These are phyloP conservation scores for Croton setiger DNA, from an alignment of 441 rosid genomes.

Conservation along the genomic window DNA sequence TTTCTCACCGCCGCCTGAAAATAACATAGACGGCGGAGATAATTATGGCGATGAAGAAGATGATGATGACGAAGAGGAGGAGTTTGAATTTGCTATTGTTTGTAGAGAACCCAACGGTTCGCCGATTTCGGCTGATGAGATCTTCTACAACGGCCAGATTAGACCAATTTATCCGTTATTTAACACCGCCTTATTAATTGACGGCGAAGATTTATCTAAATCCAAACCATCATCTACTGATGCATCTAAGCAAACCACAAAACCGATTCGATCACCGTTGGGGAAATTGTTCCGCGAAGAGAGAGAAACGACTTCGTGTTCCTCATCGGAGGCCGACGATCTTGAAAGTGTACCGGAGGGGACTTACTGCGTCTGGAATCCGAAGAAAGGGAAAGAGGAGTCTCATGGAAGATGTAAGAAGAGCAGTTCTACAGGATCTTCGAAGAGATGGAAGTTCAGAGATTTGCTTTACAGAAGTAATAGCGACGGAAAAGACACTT, in stretches of 20 bases:
- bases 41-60: background rate
- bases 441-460: slow-evolving; percentile 68
- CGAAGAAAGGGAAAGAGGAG: slow-evolving; percentile 27
- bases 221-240: background rate
- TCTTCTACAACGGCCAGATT: slow-evolving; percentile 79
- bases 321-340: slow-evolving; percentile 59
- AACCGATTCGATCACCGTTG: slow-evolving; percentile 36
- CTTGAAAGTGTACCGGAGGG: slow-evolving; percentile 44
- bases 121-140: slow-evolving; percentile 67
- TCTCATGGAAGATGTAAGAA: slow-evolving; percentile 42
- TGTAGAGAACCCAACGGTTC: slow-evolving; percentile 30
- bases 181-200: slow-evolving; percentile 7
- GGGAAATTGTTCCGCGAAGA: slow-evolving; percentile 52
- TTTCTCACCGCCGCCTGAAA: background rate
- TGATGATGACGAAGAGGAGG: slow-evolving; percentile 21
- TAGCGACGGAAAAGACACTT: slow-evolving; percentile 54
- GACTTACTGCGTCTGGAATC: slow-evolving; percentile 71
- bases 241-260: background rate
- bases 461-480: slow-evolving; percentile 52
- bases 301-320: slow-evolving; percentile 38
- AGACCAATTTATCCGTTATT: slow-evolving; percentile 55
- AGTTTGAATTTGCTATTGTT: slow-evolving; percentile 57
- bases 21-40: background rate
- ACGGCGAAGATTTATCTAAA: slow-evolving; percentile 1
- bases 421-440: slow-evolving; percentile 65